These are phyloP conservation scores for Tulasnella sp. DNA, from an alignment of 768 basidiomycete species.

Conservation along the genomic window DNA sequence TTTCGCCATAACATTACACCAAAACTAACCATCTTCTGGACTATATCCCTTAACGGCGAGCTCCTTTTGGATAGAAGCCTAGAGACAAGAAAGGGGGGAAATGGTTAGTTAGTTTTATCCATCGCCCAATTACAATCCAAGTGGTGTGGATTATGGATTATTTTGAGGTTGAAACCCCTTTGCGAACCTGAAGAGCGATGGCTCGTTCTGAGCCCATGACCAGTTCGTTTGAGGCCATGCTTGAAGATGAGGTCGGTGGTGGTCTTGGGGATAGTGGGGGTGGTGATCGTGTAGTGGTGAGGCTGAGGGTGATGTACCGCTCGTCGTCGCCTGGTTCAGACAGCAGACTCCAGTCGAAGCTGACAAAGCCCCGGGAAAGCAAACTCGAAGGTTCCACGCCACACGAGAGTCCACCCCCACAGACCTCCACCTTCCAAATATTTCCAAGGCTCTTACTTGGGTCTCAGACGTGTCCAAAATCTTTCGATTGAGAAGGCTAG, in stretches of 20 bases:
- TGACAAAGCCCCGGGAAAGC: neutral
- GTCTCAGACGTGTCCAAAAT: neutral
- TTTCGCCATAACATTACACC: neutral
- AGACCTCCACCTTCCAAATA: neutral
- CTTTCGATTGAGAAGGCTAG: neutral
- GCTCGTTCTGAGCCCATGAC: slow-evolving; percentile 24
- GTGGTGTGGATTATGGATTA: neutral
- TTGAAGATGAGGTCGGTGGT: neutral
- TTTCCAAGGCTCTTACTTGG: neutral
- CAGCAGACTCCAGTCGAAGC: neutral
- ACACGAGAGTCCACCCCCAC: neutral
- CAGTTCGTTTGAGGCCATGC: slow-evolving; percentile 16
- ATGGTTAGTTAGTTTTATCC: neutral
- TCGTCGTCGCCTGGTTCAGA: slow-evolving; percentile 1
- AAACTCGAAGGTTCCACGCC: neutral
- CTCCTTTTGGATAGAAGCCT: slow-evolving; percentile 25
- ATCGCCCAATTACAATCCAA: slow-evolving; percentile 27
- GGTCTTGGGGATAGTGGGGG: neutral
- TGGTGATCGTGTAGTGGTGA: neutral
- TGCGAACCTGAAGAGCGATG: slow-evolving; percentile 24
- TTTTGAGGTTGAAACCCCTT: neutral
- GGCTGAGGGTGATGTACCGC: neutral
- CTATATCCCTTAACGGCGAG: slow-evolving; percentile 24
- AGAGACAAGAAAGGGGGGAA: neutral
- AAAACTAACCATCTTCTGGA: slow-evolving; percentile 16